phyloP scores from a whole-genome alignment of 2,329 filamentous ascomycete genomes.

The Alternaria brassicicola region DNA sequence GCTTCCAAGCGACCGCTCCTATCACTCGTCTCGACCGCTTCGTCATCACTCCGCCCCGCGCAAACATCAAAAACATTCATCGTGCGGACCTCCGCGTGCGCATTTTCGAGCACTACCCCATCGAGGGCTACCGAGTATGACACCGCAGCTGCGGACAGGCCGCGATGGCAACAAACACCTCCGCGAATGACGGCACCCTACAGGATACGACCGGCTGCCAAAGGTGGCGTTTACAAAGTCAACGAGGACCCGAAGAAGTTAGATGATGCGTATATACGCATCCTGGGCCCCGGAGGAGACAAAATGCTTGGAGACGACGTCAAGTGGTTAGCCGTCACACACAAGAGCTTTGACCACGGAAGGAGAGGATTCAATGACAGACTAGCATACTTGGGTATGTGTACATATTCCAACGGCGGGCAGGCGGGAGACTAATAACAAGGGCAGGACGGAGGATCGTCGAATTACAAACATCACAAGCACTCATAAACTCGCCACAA shows the following conservation, averaged over 20 bases:
- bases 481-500: conserved; percentile 60
- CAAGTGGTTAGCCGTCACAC: conserved; percentile 96
- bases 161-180: conserved; percentile 60
- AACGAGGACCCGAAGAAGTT: conserved; percentile 77
- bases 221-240: conserved; percentile 66
- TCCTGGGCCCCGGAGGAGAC: conserved; percentile 76
- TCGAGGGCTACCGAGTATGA: conserved; percentile 38
- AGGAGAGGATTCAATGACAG: conserved; percentile 93
- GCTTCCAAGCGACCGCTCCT: conserved; percentile 55
- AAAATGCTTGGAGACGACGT: conserved; percentile 83
- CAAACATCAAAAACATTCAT: conserved; percentile 31
- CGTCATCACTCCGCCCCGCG: conserved; percentile 35
- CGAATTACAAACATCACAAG: conserved; percentile 68
- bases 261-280: conserved; percentile 75
- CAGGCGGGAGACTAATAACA: conserved; percentile 18
- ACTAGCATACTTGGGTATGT: conserved; percentile 81
- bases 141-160: conserved; percentile 41
- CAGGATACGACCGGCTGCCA: conserved; percentile 63
- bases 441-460: conserved; percentile 66
- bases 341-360: conserved; percentile 98
- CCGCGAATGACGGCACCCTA: conserved; percentile 55
- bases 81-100: conserved; percentile 45
- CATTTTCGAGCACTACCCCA: conserved; percentile 40
- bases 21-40: conserved; percentile 34
- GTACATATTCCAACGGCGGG: neutral